phyloP scores from a whole-genome alignment of 1,139 yeast genomes.

The Blastobotrys illinoisensis region DNA sequence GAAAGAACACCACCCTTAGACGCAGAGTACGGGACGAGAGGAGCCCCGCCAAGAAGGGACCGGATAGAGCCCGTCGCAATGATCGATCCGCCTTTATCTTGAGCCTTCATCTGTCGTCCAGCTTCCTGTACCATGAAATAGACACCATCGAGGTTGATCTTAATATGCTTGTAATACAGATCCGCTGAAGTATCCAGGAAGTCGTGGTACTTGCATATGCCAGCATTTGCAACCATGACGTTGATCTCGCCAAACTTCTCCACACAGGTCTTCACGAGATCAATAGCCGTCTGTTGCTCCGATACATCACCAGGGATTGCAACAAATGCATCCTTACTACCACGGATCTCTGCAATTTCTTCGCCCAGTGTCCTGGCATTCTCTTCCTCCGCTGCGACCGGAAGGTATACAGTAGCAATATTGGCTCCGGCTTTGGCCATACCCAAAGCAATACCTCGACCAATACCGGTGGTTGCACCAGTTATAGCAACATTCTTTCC shows the following conservation, averaged over 20 bases:
- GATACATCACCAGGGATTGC: conserved; percentile 42
- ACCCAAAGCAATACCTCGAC: conserved; percentile 37
- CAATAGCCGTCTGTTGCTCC: conserved; percentile 35
- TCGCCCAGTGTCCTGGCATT: conserved; percentile 23
- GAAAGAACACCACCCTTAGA: conserved; percentile 45
- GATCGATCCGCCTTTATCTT: conserved; percentile 45
- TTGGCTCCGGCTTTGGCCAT: conserved; percentile 25
- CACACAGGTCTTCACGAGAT: conserved; percentile 36
- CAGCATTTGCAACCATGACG: conserved; percentile 45
- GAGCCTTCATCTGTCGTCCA: conserved; percentile 41
- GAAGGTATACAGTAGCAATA: conserved; percentile 28
- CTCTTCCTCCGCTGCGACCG: conserved; percentile 21
- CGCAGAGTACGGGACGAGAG: conserved; percentile 43
- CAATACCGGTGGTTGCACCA: conserved; percentile 41
- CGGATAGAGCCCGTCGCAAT: conserved; percentile 36
- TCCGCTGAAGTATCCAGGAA: conserved; percentile 37
- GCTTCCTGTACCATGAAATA: conserved; percentile 43
- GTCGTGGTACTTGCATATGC: conserved; percentile 38
- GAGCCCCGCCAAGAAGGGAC: conserved; percentile 29
- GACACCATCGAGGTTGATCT: conserved; percentile 43
- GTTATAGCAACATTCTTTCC: conserved; percentile 30
- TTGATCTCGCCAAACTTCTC: conserved; percentile 39
- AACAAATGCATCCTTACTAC: conserved; percentile 24
- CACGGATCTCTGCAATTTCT: conserved; percentile 26
- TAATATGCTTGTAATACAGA: conserved; percentile 34